phyloP scores from a whole-genome alignment of 805 yeast species.

The Monosporozyma servazzii region DNA sequence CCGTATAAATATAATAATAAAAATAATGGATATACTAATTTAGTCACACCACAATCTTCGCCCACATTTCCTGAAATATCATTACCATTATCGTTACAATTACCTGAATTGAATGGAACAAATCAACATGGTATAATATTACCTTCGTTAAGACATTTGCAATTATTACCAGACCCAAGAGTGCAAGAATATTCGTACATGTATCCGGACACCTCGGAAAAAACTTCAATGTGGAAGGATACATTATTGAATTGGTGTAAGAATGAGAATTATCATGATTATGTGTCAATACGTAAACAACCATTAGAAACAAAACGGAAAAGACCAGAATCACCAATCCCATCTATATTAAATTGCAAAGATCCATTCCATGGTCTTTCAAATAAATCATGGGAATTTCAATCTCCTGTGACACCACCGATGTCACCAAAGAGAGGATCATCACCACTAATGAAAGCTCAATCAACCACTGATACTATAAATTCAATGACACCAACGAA shows the following conservation, averaged over 20 bases:
- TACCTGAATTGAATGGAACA: background rate
- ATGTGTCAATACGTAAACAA: slow-evolving; percentile 15
- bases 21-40: background rate
- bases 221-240: slow-evolving; percentile 26
- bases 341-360: slow-evolving; percentile 23
- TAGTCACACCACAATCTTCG: slow-evolving; percentile 20
- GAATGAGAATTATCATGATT: slow-evolving; percentile 25
- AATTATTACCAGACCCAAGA: slow-evolving; percentile 24
- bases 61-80: slow-evolving; percentile 10
- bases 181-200: slow-evolving; percentile 24
- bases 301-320: background rate
- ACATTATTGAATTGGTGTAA: slow-evolving; percentile 28
- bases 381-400: slow-evolving; percentile 6
- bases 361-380: slow-evolving; percentile 24
- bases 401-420: slow-evolving; percentile 29
- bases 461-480: background rate
- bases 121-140: slow-evolving; percentile 4
- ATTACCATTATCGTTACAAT: background rate
- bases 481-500: background rate
- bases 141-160: slow-evolving; percentile 28
- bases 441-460: background rate
- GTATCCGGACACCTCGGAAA: slow-evolving; percentile 30
- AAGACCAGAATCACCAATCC: slow-evolving; percentile 5
- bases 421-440: slow-evolving; percentile 12
- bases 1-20: background rate